Percentiles rank a stretch among this genome's conserved stretches.
These are phyloP conservation scores for Breviolum minutum DNA, from an alignment of 73 alveolate genomes.

Conservation along the genomic window DNA sequence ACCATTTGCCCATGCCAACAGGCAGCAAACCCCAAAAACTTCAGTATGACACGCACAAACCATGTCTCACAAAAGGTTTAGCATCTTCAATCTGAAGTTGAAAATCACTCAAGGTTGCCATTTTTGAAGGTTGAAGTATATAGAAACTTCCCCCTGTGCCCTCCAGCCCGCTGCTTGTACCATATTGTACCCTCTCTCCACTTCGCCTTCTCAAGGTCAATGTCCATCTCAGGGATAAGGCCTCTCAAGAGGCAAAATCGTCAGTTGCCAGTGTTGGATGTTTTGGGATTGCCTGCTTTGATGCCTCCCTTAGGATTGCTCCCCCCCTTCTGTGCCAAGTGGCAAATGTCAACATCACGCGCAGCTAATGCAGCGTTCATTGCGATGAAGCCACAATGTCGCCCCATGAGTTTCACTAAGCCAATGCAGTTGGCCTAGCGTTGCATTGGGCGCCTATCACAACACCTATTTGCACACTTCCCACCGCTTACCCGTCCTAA, in stretches of 20 bases:
- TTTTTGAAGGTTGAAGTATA: too few relatives aligned
- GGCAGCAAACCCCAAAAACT: neutral
- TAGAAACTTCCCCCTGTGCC: too few relatives aligned
- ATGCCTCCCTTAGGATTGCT: neutral
- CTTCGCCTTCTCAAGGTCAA: constrained; percentile 96
- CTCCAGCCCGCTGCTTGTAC: too few relatives aligned
- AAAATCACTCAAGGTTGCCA: neutral
- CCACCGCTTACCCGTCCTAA: too few relatives aligned
- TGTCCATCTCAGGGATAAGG: constrained; percentile 97
- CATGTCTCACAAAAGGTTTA: neutral
- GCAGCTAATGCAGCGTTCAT: constrained; percentile 97
- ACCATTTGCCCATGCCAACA: neutral
- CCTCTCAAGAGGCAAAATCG: constrained; percentile 8
- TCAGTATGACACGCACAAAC: neutral
- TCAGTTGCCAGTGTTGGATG: neutral
- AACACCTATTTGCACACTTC: too few relatives aligned
- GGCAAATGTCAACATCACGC: constrained; percentile 97
- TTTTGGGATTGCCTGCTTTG: neutral
- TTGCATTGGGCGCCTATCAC: neutral
- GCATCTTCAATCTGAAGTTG: neutral
- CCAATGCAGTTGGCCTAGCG: constrained; percentile 98
- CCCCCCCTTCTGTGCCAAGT: neutral
- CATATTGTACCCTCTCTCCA: neutral
- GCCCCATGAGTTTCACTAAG: constrained; percentile 97
- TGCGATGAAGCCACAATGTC: constrained; percentile 98